Evolutionary conservation across 768 basidiomycete genomes (phyloP).

Genomic region (Termitomyces sp.): DNA sequence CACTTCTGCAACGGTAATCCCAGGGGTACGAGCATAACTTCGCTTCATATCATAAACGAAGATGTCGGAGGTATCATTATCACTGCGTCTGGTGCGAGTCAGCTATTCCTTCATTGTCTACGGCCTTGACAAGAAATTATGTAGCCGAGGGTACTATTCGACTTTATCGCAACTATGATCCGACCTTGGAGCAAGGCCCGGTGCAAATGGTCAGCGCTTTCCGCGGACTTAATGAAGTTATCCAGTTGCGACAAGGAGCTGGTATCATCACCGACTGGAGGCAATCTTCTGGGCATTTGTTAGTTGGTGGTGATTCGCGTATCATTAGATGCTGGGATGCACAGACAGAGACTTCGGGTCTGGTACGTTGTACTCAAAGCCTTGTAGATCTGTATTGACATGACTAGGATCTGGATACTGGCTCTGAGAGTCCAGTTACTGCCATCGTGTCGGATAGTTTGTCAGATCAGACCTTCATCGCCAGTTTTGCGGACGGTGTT

Average conservation of each 20-base stretch:
- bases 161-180: constrained; percentile 89
- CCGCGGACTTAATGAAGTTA: constrained; percentile 76
- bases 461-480: constrained; percentile 74
- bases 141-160: constrained; percentile 90
- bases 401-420: constrained; percentile 79
- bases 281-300: constrained; percentile 75
- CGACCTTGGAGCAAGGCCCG: constrained; percentile 59
- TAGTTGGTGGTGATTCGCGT: constrained; percentile 90
- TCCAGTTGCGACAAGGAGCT: constrained; percentile 68
- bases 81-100: constrained; percentile 70
- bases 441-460: constrained; percentile 74
- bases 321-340: constrained; percentile 95
- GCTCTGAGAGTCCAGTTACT: constrained; percentile 87
- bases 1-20: constrained; percentile 89
- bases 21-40: constrained; percentile 76
- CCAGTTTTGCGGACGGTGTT: constrained; percentile 89
- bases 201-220: constrained; percentile 94
- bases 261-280: constrained; percentile 94
- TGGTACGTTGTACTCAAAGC: constrained; percentile 40
- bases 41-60: constrained; percentile 91
- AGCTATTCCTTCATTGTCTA: neutral
- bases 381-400: constrained; percentile 1
- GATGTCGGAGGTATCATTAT: constrained; percentile 89
- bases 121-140: neutral
- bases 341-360: constrained; percentile 71